Conservation (phyloP, 345 rosid genomes). For the Euphorbia tirucalli region DNA sequence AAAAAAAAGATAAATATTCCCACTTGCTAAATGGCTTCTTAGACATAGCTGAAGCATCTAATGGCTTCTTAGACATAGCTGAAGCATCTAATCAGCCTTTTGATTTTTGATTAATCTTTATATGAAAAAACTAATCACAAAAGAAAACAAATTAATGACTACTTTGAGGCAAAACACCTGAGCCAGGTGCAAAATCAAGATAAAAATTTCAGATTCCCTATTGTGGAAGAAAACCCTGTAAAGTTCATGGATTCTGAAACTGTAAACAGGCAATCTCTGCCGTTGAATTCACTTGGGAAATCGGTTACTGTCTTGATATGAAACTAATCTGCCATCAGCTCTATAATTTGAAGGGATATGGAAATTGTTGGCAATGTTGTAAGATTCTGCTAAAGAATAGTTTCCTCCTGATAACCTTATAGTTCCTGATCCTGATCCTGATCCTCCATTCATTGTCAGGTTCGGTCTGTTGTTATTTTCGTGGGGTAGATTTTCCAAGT, state of each 20-base stretch:
- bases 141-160: neutral
- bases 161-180: neutral
- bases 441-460: constrained; percentile 35
- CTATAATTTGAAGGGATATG: constrained; percentile 22
- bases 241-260: neutral
- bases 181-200: neutral
- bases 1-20: neutral
- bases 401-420: constrained; percentile 28
- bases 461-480: constrained; percentile 23
- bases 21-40: neutral
- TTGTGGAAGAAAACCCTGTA: neutral
- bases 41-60: constrained; percentile 7
- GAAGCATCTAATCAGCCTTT: constrained; percentile 14
- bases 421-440: constrained; percentile 17
- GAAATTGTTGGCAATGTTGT: constrained; percentile 28
- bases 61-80: constrained; percentile 5
- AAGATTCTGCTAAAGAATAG: constrained; percentile 31
- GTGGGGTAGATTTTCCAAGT: constrained; percentile 27
- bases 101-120: too few relatives aligned
- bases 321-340: constrained; percentile 31
- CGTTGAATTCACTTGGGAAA: constrained; percentile 22
- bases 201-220: neutral
- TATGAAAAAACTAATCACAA: too few relatives aligned
- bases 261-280: neutral
- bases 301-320: constrained; percentile 28